Evolutionary conservation across 139 green algal genomes (phyloP).

Genomic region (Tetradesmus obliquus): DNA sequence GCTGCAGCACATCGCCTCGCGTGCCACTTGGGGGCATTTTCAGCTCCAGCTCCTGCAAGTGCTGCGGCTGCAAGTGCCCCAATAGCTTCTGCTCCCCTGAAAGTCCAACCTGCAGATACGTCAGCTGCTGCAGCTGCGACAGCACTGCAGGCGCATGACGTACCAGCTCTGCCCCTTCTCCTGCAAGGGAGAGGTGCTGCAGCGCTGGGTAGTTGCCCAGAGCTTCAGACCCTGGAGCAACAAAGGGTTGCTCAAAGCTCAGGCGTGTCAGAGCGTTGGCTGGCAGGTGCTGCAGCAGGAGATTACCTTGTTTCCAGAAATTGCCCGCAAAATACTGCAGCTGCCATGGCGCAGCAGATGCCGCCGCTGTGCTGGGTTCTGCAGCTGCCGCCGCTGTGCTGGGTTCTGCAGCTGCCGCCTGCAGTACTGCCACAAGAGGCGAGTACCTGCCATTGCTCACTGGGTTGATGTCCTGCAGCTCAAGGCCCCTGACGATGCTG

Average conservation of each 20-base stretch:
- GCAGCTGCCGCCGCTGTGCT: background rate
- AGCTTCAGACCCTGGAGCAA: background rate
- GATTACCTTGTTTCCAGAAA: no score
- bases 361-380: background rate
- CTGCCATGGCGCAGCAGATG: background rate
- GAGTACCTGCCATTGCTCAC: no score
- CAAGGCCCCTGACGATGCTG: background rate
- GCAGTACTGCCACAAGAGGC: no score
- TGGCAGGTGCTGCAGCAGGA: background rate
- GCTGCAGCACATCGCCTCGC: background rate
- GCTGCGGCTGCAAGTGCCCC: background rate
- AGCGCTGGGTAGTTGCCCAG: no score
- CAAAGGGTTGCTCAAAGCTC: background rate
- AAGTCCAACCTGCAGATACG: background rate
- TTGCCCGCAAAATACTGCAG: background rate
- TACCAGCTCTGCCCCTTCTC: background rate
- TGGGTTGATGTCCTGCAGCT: background rate
- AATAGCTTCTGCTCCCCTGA: background rate
- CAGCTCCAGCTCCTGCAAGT: background rate
- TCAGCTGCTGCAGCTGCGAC: background rate
- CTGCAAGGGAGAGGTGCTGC: no score
- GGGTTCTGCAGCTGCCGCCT: no score
- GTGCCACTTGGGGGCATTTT: no score
- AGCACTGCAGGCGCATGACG: background rate
- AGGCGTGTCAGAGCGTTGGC: background rate